phyloP scores from a whole-genome alignment of 768 basidiomycete genomes.

The Lactarius tabidus region DNA sequence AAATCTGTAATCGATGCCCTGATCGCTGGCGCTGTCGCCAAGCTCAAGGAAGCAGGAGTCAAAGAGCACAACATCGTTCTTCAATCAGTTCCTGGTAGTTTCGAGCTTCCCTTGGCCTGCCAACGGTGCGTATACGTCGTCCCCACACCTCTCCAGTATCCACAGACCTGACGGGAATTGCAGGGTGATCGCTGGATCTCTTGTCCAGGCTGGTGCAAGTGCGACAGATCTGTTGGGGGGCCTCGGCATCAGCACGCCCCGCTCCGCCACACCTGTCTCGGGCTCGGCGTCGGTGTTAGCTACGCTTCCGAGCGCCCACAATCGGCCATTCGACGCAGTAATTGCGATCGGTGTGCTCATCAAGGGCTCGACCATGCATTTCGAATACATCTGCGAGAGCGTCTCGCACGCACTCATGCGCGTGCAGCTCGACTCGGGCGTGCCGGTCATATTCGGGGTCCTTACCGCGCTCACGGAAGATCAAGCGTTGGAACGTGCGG shows the following conservation, averaged over 20 bases:
- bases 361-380: slow-evolving; percentile 98
- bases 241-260: slow-evolving; percentile 47
- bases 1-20: slow-evolving; percentile 80
- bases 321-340: slow-evolving; percentile 84
- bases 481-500: slow-evolving; percentile 93
- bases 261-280: slow-evolving; percentile 51
- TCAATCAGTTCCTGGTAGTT: slow-evolving; percentile 92
- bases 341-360: slow-evolving; percentile 98
- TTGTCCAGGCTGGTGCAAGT: slow-evolving; percentile 70
- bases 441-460: slow-evolving; percentile 96
- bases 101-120: slow-evolving; percentile 84
- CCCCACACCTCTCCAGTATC: slow-evolving; percentile 13
- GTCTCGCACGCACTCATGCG: slow-evolving; percentile 94
- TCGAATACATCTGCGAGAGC: slow-evolving; percentile 96
- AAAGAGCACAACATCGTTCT: slow-evolving; percentile 86
- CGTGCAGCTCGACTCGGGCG: slow-evolving; percentile 88
- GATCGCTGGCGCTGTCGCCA: slow-evolving; percentile 70
- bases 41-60: slow-evolving; percentile 82
- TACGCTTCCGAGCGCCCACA: slow-evolving; percentile 35
- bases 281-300: slow-evolving; percentile 30
- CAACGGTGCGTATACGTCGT: slow-evolving; percentile 57
- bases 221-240: slow-evolving; percentile 79
- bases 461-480: slow-evolving; percentile 89
- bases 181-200: slow-evolving; percentile 87
- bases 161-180: not conserved